Base-by-base conservation (phyloP, 2,329 filamentous ascomycete genomes). In the Aspergillus latus region DNA sequence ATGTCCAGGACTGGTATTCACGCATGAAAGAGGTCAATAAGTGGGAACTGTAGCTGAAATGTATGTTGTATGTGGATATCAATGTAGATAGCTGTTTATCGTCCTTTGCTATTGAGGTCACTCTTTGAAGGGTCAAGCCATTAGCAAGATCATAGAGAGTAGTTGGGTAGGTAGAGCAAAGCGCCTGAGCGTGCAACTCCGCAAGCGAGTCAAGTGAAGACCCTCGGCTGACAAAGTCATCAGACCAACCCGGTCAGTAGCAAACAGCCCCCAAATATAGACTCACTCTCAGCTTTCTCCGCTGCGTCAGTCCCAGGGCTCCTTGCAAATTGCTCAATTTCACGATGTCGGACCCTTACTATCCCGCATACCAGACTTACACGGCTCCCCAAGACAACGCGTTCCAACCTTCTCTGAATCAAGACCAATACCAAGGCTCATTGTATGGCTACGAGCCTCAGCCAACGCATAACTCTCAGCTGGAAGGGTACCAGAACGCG, bases 1-100 rank as follows among this genome's bases (percentile, higher is more conserved):
- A 80, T 65, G 76, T 80, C 39, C 68, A 71, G 60, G 58, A 70
- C 0, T 80, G 78, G 78, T 79, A 76, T 60, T 62, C 39, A 9
- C 52, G n/a, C 28, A 63, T 54, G 60, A 55, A 45, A 4, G 44
- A 54, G 13, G 58, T 36, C 5, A 59, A 54, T 7, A 59, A 59
- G 5, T 62, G 61, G 59, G 32, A 10, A 13, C 16, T 42, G 11
- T 50, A 39, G 36, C 7, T 28, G 11, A 11, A 10, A 21, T 21
- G 21, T 21, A 50, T 15, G 15, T 4, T n/a, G 30, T 45, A 1
- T 8, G 7, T 15, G 6, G 16, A 11, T 45, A 44, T 21, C n/a
- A 29, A 28, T 26, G 16, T 11, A 26, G 26, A 29, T 9, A 28
- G 42, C 16, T 44, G 16, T 16, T 43, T 21, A 43, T 10, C 13